A percentile compares a stretch with the other conserved stretches of the same genome.
Evolutionary conservation across 495 filamentous ascomycete genomes (phyloP).

Genomic region (Aspergillus haitiensis): DNA sequence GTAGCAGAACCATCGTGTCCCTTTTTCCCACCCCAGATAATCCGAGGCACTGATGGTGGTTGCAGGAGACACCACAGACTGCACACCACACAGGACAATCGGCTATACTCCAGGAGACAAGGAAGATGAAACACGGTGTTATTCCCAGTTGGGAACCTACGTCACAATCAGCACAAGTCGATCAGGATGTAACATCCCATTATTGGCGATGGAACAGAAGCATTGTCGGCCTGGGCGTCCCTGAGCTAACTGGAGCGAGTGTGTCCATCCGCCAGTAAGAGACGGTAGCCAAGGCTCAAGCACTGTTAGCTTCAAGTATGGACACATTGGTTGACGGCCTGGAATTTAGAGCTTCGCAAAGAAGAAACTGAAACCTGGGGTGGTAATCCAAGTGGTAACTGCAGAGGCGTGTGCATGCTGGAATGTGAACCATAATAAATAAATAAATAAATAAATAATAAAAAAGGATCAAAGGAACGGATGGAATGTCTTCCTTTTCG

Average conservation of each 20-base stretch:
- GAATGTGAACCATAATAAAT: neutral
- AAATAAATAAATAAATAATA: no score
- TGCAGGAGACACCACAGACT: no score
- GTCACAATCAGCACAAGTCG: neutral
- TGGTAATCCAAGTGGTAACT: neutral
- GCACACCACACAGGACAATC: no score
- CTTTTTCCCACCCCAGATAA: neutral
- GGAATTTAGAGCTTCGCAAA: neutral
- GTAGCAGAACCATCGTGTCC: neutral
- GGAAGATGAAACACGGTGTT: neutral
- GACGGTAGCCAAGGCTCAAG: conserved; percentile 3
- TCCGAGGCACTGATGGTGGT: no score
- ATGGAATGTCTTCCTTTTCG: neutral
- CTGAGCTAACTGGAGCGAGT: conserved; percentile 11
- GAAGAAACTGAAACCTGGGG: neutral
- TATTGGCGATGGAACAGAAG: conserved; percentile 19
- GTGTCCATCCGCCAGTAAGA: conserved; percentile 9
- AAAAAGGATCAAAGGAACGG: no score
- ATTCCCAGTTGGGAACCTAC: neutral
- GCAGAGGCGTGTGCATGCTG: neutral
- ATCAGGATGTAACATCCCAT: conserved; percentile 16
- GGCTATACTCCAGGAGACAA: neutral
- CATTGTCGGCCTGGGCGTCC: conserved; percentile 15
- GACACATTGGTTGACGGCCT: neutral
- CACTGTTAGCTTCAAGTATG: conserved; percentile 1